Evolutionary conservation across 1,139 yeast genomes (phyloP).

Genomic region (Diutina neorugosa): DNA sequence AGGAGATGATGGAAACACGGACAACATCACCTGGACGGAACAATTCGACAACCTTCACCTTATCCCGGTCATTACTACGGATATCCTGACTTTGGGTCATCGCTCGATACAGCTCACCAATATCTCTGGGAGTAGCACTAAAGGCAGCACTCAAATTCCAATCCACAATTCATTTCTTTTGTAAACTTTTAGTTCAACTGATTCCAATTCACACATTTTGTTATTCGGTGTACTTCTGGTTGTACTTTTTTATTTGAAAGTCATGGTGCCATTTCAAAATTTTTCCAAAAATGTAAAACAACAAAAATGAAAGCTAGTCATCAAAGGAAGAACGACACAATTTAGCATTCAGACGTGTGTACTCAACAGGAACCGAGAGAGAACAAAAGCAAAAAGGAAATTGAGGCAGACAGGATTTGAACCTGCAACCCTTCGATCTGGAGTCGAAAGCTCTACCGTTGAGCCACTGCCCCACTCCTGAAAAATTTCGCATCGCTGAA

Average conservation of each 20-base stretch:
- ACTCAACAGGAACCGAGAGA: background rate
- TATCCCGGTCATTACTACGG: conserved; percentile 83
- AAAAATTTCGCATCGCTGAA: background rate
- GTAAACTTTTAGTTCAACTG: too few relatives aligned
- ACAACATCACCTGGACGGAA: conserved; percentile 91
- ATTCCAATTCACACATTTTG: too few relatives aligned
- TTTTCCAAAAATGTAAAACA: too few relatives aligned
- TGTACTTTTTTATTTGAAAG: too few relatives aligned
- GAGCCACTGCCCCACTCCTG: conserved; percentile 67
- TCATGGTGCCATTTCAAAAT: too few relatives aligned
- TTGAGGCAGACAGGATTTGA: conserved; percentile 13
- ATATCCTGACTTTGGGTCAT: conserved; percentile 81
- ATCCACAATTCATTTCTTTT: too few relatives aligned
- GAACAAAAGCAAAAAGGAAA: conserved; percentile 5
- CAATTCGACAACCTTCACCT: conserved; percentile 64
- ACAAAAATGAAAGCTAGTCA: too few relatives aligned
- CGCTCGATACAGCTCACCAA: conserved; percentile 89
- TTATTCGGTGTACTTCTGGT: too few relatives aligned
- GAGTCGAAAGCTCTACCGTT: conserved; percentile 90
- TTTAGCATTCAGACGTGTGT: too few relatives aligned
- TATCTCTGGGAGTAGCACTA: conserved; percentile 41
- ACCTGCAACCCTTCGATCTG: conserved; percentile 25
- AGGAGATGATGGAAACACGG: conserved; percentile 66
- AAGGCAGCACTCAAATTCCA: conserved; percentile 18
- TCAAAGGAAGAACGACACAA: too few relatives aligned